Evolutionary conservation across 2,329 filamentous ascomycete species (phyloP).

Genomic region (Clonostachys chloroleuca): DNA sequence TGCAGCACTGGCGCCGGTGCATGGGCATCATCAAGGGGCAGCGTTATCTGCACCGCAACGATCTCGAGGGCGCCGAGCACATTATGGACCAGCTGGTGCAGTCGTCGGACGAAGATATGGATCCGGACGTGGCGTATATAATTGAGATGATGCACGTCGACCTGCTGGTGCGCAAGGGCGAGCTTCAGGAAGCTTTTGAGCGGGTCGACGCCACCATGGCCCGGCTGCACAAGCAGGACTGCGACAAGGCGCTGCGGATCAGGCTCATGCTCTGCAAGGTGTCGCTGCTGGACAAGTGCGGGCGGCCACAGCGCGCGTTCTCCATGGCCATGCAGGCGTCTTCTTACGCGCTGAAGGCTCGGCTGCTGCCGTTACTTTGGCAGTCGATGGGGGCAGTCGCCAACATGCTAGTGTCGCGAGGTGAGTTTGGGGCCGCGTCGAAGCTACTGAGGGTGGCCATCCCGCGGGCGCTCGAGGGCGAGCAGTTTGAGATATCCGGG

Average conservation of each 20-base stretch:
- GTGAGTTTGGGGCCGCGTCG: slow-evolving; percentile 64
- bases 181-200: slow-evolving; percentile 39
- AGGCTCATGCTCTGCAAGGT: slow-evolving; percentile 71
- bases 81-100: slow-evolving; percentile 49
- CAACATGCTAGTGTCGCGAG: slow-evolving; percentile 63
- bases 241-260: slow-evolving; percentile 60
- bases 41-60: slow-evolving; percentile 52
- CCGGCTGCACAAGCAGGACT: slow-evolving; percentile 36
- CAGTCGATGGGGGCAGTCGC: slow-evolving; percentile 64
- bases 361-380: slow-evolving; percentile 68
- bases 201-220: slow-evolving; percentile 40
- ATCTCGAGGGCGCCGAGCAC: slow-evolving; percentile 44
- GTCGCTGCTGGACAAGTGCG: slow-evolving; percentile 62
- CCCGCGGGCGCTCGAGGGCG: slow-evolving; percentile 72
- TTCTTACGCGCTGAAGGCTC: slow-evolving; percentile 65
- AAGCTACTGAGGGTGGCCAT: slow-evolving; percentile 65
- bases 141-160: slow-evolving; percentile 49
- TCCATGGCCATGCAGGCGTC: slow-evolving; percentile 73
- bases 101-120: slow-evolving; percentile 42
- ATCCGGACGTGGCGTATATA: slow-evolving; percentile 46
- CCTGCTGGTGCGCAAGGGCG: slow-evolving; percentile 40
- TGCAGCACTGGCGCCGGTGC: slow-evolving; percentile 68
- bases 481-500: slow-evolving; percentile 57
- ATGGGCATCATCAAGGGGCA: slow-evolving; percentile 62
- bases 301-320: slow-evolving; percentile 70